These are phyloP conservation scores for Hypoxylon lienhwacheense DNA, from an alignment of 495 filamentous ascomycete genomes.

Conservation along the genomic window DNA sequence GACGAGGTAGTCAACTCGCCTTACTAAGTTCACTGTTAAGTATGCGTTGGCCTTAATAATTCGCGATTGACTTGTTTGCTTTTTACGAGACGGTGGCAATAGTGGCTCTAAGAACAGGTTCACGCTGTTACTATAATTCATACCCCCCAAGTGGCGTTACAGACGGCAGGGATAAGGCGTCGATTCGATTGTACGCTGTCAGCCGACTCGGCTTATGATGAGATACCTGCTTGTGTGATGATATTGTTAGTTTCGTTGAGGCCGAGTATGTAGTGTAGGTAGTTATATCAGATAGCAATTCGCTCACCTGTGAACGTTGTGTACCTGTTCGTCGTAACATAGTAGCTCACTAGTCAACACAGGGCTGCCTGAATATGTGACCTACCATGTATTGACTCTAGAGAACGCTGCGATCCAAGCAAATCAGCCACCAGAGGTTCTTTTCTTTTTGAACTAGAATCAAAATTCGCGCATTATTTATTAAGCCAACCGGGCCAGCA, in stretches of 20 bases:
- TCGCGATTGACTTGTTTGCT: conserved; percentile 3
- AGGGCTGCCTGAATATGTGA: too few relatives aligned
- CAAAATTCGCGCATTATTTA: too few relatives aligned
- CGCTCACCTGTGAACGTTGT: too few relatives aligned
- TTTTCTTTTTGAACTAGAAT: too few relatives aligned
- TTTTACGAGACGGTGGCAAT: conserved; percentile 3
- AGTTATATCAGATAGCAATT: not conserved
- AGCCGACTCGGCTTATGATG: conserved; percentile 25
- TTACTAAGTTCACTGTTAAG: conserved; percentile 52
- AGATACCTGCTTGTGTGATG: conserved; percentile 21
- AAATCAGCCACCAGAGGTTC: too few relatives aligned
- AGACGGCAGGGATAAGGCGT: conserved; percentile 10
- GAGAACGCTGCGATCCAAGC: too few relatives aligned
- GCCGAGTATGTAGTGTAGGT: conserved; percentile 14
- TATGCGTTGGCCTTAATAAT: not conserved
- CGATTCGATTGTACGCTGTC: conserved; percentile 2
- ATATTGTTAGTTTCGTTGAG: conserved; percentile 12
- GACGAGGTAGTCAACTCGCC: conserved; percentile 85
- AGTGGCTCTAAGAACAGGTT: conserved; percentile 2
- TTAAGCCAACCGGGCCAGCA: too few relatives aligned
- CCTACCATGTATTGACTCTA: too few relatives aligned
- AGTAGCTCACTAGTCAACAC: too few relatives aligned
- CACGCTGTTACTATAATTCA: conserved; percentile 24
- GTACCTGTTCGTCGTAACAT: too few relatives aligned
- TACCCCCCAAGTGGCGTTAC: conserved; percentile 29